These are phyloP conservation scores for Entrophospora sp. DNA, from an alignment of 192 early-diverging fungal species.

Conservation along the genomic window DNA sequence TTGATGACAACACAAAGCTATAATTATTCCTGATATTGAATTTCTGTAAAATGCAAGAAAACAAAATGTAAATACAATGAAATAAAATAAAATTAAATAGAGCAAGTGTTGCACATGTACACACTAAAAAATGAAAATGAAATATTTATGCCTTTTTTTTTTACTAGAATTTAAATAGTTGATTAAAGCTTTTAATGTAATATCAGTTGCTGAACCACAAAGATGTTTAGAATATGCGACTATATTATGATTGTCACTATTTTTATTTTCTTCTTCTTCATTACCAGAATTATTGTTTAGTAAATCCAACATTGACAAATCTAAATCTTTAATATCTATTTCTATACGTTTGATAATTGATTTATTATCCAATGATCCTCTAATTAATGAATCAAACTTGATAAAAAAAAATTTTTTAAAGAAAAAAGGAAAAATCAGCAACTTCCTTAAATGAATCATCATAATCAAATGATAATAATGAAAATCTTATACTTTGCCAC, in stretches of 20 bases:
- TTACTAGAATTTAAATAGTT: constrained; percentile 32
- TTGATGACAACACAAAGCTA: constrained; percentile 90
- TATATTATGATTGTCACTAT: constrained; percentile 45
- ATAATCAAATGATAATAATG: background rate
- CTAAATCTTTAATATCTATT: constrained; percentile 84
- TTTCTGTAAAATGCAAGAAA: constrained; percentile 20
- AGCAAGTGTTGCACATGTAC: too few species aligned
- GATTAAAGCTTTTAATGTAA: constrained; percentile 67
- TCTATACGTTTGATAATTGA: constrained; percentile 48
- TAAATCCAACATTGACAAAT: constrained; percentile 46
- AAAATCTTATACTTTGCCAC: constrained; percentile 50
- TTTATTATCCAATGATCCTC: constrained; percentile 28
- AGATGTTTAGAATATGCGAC: constrained; percentile 82
- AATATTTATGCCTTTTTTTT: too few species aligned
- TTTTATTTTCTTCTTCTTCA: too few species aligned
- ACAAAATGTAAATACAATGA: background rate
- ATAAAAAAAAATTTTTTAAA: background rate
- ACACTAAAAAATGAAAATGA: too few species aligned
- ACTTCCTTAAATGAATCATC: background rate
- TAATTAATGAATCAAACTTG: constrained; percentile 35
- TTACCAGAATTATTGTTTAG: constrained; percentile 18
- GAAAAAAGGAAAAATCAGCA: background rate
- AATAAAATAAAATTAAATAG: too few species aligned
- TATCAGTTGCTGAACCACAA: constrained; percentile 84
- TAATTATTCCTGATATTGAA: constrained; percentile 57